phyloP scores from a whole-genome alignment of 225 moss, liverwort and hornwort genomes.

The Antitrichia curtipendula region DNA sequence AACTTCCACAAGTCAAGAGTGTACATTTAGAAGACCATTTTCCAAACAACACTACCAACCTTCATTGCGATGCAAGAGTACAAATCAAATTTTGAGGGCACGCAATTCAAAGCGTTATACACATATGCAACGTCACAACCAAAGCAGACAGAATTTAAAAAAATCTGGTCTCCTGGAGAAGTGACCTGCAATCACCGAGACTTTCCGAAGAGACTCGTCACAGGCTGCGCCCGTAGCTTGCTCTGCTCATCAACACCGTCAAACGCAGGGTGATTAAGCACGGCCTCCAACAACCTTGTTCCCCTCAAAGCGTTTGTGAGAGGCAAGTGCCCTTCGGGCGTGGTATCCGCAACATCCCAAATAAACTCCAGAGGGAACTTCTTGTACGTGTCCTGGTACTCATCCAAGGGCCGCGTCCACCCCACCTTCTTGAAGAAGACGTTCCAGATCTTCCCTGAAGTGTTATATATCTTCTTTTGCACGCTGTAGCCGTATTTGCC shows the following conservation, averaged over 20 bases:
- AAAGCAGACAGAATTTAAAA: neutral
- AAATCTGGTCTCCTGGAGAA: neutral
- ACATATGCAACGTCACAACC: neutral
- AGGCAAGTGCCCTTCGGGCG: slow-evolving; percentile 76
- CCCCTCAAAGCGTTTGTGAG: slow-evolving; percentile 87
- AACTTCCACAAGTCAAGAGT: neutral
- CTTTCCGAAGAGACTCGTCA: slow-evolving; percentile 32
- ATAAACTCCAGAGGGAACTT: slow-evolving; percentile 90
- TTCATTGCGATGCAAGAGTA: neutral
- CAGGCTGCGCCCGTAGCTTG: slow-evolving; percentile 13
- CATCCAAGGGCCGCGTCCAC: slow-evolving; percentile 72
- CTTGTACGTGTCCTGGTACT: slow-evolving; percentile 69
- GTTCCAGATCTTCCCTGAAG: slow-evolving; percentile 50
- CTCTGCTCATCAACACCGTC: slow-evolving; percentile 57
- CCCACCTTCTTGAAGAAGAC: slow-evolving; percentile 65
- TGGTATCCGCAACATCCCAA: slow-evolving; percentile 78
- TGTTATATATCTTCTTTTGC: slow-evolving; percentile 71
- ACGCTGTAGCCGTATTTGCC: slow-evolving; percentile 92
- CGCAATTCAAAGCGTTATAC: neutral
- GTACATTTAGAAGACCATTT: neutral
- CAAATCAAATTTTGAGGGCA: neutral
- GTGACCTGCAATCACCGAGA: slow-evolving; percentile 22
- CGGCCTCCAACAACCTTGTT: slow-evolving; percentile 61
- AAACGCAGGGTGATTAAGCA: slow-evolving; percentile 76
- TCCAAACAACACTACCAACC: neutral